A percentile compares a stretch with the other conserved stretches of the same genome.
These are phyloP conservation scores for Neurospora terricola DNA, from an alignment of 495 filamentous ascomycete genomes.

Conservation along the genomic window DNA sequence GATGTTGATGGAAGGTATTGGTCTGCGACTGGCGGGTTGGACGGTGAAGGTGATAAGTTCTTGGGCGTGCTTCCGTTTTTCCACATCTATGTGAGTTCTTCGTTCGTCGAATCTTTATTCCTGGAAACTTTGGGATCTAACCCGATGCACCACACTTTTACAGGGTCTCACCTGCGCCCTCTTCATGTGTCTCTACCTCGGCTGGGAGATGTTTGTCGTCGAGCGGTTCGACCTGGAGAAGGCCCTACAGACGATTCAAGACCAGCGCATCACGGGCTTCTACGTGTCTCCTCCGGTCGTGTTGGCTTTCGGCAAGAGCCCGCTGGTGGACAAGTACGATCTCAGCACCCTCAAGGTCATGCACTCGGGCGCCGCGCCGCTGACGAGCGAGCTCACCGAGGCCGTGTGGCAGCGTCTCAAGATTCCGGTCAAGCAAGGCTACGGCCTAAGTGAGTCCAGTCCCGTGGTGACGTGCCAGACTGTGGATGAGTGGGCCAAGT, in stretches of 20 bases:
- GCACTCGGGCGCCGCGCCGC: constrained; percentile 81
- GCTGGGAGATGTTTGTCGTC: constrained; percentile 66
- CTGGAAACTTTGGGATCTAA: not conserved
- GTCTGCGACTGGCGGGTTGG: constrained; percentile 46
- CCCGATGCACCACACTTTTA: not conserved
- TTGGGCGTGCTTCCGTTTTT: constrained; percentile 86
- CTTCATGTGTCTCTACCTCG: constrained; percentile 44
- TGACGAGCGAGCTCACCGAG: constrained; percentile 74
- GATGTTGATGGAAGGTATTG: constrained; percentile 51
- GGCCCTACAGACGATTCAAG: constrained; percentile 68
- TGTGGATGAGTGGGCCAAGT: constrained; percentile 68
- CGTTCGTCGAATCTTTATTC: not conserved
- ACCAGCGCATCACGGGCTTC: constrained; percentile 61
- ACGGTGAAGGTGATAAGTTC: constrained; percentile 58
- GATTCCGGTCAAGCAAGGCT: constrained; percentile 57
- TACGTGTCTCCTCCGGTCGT: constrained; percentile 85
- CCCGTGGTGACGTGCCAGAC: constrained; percentile 47
- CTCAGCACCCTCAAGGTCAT: constrained; percentile 70
- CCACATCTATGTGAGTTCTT: constrained; percentile 67
- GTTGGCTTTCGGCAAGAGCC: constrained; percentile 69
- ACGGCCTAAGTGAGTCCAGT: constrained; percentile 45
- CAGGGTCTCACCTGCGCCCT: constrained; percentile 30
- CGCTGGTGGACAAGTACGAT: constrained; percentile 67
- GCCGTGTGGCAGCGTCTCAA: constrained; percentile 64
- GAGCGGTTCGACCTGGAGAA: constrained; percentile 72